Percentiles rank a stretch among this genome's conserved stretches.
Conservation (phyloP, 306 rosid genomes). For the Spatholobus suberectus region DNA sequence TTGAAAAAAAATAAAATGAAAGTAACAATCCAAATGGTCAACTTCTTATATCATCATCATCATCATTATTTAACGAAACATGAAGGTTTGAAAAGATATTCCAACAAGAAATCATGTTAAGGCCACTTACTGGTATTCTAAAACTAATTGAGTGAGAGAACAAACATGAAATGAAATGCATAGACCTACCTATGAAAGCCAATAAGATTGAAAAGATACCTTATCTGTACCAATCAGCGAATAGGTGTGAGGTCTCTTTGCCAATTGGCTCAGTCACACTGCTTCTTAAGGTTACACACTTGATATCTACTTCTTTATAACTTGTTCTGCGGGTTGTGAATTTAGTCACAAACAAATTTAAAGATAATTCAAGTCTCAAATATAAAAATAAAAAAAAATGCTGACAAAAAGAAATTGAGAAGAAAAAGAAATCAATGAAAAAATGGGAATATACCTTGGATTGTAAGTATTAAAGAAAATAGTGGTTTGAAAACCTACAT, state of each 20-base stretch:
- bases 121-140: constrained; percentile 3
- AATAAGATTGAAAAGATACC: constrained; percentile 25
- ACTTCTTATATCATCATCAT: not conserved
- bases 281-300: too few species aligned
- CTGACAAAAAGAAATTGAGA: too few species aligned
- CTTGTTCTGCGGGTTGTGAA: too few species aligned
- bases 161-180: constrained; percentile 5
- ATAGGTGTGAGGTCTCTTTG: not conserved
- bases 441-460: too few species aligned
- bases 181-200: not conserved
- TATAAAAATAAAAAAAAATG: too few species aligned
- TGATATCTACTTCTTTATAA: too few species aligned
- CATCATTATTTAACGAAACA: not conserved
- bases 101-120: constrained; percentile 6
- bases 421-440: too few species aligned
- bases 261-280: not conserved
- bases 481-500: too few species aligned
- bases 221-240: constrained; percentile 1
- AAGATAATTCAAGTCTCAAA: too few species aligned
- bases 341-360: too few species aligned
- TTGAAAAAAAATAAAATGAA: too few species aligned
- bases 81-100: constrained; percentile 34
- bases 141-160: constrained; percentile 30
- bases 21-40: not conserved
- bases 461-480: too few species aligned